Evolutionary conservation across 2,329 filamentous ascomycete genomes (phyloP).

Genomic region (Trichoderma sp.): DNA sequence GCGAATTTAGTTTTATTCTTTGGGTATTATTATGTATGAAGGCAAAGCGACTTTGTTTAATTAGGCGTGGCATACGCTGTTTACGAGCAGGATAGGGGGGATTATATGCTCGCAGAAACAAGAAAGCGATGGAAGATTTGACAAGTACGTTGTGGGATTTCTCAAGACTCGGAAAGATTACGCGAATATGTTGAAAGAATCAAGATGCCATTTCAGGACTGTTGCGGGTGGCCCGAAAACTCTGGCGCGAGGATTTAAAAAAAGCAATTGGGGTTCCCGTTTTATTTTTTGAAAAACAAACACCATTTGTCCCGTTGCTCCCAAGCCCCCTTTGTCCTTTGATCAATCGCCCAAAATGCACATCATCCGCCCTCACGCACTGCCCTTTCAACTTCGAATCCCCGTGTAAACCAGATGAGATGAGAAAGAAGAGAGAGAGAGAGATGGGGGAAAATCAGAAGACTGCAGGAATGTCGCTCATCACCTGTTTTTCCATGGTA

Average conservation of each 20-base stretch:
- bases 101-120: neutral
- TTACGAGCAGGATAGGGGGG: neutral
- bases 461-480: constrained; percentile 11
- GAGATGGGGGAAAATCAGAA: neutral
- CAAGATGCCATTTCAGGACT: constrained; percentile 44
- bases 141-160: neutral
- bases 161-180: neutral
- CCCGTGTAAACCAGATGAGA: constrained; percentile 1
- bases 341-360: constrained; percentile 29
- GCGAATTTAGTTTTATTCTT: too few relatives aligned
- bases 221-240: constrained; percentile 37
- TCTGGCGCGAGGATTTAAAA: constrained; percentile 34
- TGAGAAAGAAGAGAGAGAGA: neutral
- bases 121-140: neutral
- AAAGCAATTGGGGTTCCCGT: constrained; percentile 30
- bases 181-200: constrained; percentile 38
- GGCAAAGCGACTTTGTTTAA: neutral
- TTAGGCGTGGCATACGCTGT: neutral
- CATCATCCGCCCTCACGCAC: constrained; percentile 20
- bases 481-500: constrained; percentile 12
- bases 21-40: neutral
- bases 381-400: constrained; percentile 5
- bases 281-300: constrained; percentile 38
- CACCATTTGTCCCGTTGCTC: constrained; percentile 44
- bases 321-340: constrained; percentile 33